Evolutionary conservation across 1,284 basidiomycete genomes (phyloP), one percentile per base, ranked within the genome.

Genomic region (Malassezia sp.): DNA sequence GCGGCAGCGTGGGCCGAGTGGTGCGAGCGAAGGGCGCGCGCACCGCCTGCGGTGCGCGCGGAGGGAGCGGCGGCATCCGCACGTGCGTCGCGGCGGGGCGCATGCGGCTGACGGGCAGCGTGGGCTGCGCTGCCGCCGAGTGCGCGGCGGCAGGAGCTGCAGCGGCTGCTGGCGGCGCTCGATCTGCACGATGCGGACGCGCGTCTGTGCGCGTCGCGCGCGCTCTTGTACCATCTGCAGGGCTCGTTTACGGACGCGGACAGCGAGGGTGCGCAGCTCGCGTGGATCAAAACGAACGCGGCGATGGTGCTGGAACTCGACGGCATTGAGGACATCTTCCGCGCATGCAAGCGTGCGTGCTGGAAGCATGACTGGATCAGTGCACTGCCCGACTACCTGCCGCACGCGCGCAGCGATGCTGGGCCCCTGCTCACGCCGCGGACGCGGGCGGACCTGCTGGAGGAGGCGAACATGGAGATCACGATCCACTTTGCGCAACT

Each of bases 281-380:
- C 90, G 57, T 91, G 89, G 84, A 85, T 97, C 58, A 83, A 87
- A 52, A 84, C 91, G 71, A 96, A 96, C 66, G 85, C 85, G 62
- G 85, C 84, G 65, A 76, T 85, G 26, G 82, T 96, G 2, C 78
- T 89, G 44, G 75, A 77, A 20, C 82, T 83, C 0, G 88, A 93
- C 66, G 91, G 90, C 14, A 73, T 95, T 10, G 81, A 79, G 56
- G 79, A 78, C 44, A 82, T 95, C 24, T 79, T 91, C 17, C 81
- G 85, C 60, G 87, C 87, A 8, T 78, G 93, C 72, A 89, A 88
- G 71, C 84, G 88, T 49, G 87, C 89, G 1, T 82, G 82, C 51
- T 80, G 81, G 40, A 85, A 90, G 62, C 89, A 95, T 64, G 86
- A 89, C 70, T 72, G 56, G 42, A 46, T 67, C 24, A 67, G 60